phyloP scores from a whole-genome alignment of 805 yeast genomes.

The Hanseniaspora clermontiae region DNA sequence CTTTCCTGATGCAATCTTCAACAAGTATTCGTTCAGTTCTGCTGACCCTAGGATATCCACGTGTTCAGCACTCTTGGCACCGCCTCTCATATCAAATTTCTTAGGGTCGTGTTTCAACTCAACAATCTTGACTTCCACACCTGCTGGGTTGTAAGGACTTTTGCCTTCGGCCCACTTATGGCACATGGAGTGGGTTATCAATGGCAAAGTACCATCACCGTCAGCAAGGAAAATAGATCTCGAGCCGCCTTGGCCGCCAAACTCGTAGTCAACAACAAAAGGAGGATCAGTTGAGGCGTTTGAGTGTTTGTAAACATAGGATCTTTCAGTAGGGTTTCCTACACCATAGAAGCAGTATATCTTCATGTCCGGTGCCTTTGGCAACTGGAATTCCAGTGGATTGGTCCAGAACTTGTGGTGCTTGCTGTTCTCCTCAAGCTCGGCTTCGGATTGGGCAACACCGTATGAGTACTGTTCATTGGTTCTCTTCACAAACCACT shows the following conservation, averaged over 20 bases:
- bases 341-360: conserved; percentile 86
- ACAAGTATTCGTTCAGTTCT: conserved; percentile 72
- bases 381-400: conserved; percentile 83
- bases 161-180: conserved; percentile 70
- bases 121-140: conserved; percentile 58
- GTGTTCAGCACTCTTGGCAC: conserved; percentile 94
- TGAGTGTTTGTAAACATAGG: conserved; percentile 72
- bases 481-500: conserved; percentile 60
- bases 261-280: conserved; percentile 55
- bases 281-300: conserved; percentile 46
- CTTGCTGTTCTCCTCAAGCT: conserved; percentile 53
- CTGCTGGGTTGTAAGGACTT: conserved; percentile 69
- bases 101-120: conserved; percentile 92
- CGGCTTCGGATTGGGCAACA: conserved; percentile 44
- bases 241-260: conserved; percentile 30
- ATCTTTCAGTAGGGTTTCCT: conserved; percentile 93
- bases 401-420: conserved; percentile 80
- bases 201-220: conserved; percentile 92
- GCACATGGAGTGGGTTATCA: conserved; percentile 78
- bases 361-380: conserved; percentile 86
- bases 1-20: conserved; percentile 70
- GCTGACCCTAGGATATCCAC: conserved; percentile 93
- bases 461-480: conserved; percentile 69
- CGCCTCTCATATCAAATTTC: conserved; percentile 87
- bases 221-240: conserved; percentile 66